Evolutionary conservation across 768 basidiomycete genomes (phyloP), one percentile per base, ranked within the genome.

Genomic region (Strobilomyces dryophilus): DNA sequence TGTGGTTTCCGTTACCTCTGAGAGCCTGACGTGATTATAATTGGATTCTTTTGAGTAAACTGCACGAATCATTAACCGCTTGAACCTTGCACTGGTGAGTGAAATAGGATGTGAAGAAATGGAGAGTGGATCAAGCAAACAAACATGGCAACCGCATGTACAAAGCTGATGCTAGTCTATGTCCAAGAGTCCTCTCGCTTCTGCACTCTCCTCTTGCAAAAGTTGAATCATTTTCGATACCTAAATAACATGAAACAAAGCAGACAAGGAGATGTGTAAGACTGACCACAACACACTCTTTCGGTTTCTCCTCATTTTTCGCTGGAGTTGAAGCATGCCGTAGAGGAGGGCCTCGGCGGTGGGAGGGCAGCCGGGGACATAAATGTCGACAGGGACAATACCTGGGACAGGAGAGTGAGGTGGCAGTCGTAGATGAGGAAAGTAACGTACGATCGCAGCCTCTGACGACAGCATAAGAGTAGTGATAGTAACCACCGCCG

Each of bases 351-450:
- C 97, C 71, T 99, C 97, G n/a, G 97, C 95, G 4, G 89, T 92
- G 9, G 89, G 89, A 20, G 89, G 91, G 71, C 94, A 97, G 0
- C 95, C 95, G 21, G 95, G 95, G 8, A 98, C 95, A 68, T 98
- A 98, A 52, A 98, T 94, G 69, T 98, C 95, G 42, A 99, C 95
- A 4, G 97, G 97, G 6, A 99, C 95, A 62, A 99, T 95, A 45
- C 89, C 89, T 92, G 59, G 2, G 48, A 24, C 24, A 35, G 32
- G n/a, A 41, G 31, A 14, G 50, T 52, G 48, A 67, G 54, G 51
- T 41, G 56, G 40, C 45, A 36, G 18, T 10, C 24, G 55, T 51
- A 39, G 31, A 44, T 3, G 47, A 46, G 31, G n/a, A 48, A 24
- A 35, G 70, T 10, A 29, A 73, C 88, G 53, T 68, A 89, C 97